phyloP scores from a whole-genome alignment of 2,329 filamentous ascomycete genomes.

The Pezicula rhizophila region DNA sequence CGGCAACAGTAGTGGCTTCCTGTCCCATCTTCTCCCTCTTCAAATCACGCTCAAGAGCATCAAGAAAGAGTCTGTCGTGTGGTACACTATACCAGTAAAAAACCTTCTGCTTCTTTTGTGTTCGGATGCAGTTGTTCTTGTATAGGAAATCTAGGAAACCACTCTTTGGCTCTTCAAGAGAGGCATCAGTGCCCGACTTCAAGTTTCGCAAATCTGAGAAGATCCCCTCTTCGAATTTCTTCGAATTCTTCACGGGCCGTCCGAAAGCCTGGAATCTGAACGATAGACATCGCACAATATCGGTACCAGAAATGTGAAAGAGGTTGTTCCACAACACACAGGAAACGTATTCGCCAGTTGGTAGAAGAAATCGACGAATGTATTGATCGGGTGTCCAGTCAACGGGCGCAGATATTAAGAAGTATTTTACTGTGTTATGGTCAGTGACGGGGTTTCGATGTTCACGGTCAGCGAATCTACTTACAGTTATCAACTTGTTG shows the following conservation, averaged over 20 bases:
- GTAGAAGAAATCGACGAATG: constrained; percentile 89
- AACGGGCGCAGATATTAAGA: constrained; percentile 95
- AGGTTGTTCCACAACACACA: constrained; percentile 99
- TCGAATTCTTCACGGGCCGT: constrained; percentile 97
- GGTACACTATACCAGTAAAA: constrained; percentile 99
- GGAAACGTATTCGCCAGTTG: constrained; percentile 97
- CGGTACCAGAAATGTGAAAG: constrained; percentile 97
- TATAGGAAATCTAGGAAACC: constrained; percentile 97
- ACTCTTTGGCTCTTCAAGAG: constrained; percentile 97
- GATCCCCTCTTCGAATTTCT: constrained; percentile 99
- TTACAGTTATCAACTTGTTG: constrained; percentile 97
- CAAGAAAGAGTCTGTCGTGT: constrained; percentile 93
- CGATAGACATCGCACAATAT: constrained; percentile 95
- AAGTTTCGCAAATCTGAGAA: constrained; percentile 98
- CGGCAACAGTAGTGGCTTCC: constrained; percentile 92
- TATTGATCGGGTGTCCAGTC: constrained; percentile 97
- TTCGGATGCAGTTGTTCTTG: constrained; percentile 99
- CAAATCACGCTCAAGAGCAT: constrained; percentile 91
- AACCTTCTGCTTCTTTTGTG: constrained; percentile 99
- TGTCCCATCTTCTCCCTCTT: constrained; percentile 99
- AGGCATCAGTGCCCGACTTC: constrained; percentile 96
- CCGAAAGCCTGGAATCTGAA: constrained; percentile 99
- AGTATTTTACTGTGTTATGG: constrained; percentile 78
- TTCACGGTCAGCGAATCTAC: constrained; percentile 32
- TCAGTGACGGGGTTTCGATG: constrained; percentile 18